A percentile compares a stretch with the other conserved stretches of the same genome.
Evolutionary conservation across 495 filamentous ascomycete genomes (phyloP).

Genomic region (Daldinia childiae): DNA sequence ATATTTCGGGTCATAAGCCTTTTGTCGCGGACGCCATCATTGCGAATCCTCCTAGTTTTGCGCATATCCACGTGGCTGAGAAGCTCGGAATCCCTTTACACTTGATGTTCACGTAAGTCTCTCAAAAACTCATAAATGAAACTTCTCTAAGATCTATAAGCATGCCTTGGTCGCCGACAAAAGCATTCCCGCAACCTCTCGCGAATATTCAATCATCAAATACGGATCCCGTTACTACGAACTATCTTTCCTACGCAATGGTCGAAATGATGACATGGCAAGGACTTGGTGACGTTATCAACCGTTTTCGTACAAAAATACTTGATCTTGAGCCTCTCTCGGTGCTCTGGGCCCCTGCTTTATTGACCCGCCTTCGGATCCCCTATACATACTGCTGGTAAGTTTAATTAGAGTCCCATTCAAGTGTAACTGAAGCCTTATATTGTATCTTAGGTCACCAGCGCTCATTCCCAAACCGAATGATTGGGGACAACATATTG

Average conservation of each 20-base stretch:
- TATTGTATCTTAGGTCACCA: constrained; percentile 57
- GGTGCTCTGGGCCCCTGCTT: constrained; percentile 71
- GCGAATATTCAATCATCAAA: constrained; percentile 73
- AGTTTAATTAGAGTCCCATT: constrained; percentile 12
- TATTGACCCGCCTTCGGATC: constrained; percentile 70
- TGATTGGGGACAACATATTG: constrained; percentile 78
- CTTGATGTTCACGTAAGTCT: constrained; percentile 84
- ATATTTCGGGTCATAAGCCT: constrained; percentile 52
- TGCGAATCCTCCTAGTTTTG: constrained; percentile 84
- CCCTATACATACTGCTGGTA: constrained; percentile 84
- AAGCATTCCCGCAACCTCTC: constrained; percentile 75
- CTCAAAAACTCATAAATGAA: constrained; percentile 60
- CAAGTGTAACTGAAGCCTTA: constrained; percentile 30
- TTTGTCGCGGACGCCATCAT: constrained; percentile 87
- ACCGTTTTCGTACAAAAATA: constrained; percentile 72
- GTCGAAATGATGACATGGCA: constrained; percentile 87
- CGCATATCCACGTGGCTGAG: constrained; percentile 84
- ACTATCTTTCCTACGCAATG: constrained; percentile 77
- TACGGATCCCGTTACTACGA: constrained; percentile 67
- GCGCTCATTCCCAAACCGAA: constrained; percentile 80
- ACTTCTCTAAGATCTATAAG: constrained; percentile 63
- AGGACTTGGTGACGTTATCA: constrained; percentile 79
- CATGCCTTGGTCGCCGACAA: constrained; percentile 73
- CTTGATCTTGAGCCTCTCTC: constrained; percentile 74
- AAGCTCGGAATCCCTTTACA: constrained; percentile 80